Percentiles rank a stretch among this genome's conserved stretches.
Conservation (phyloP, 108 stramenopile species). For the Schizochytrium sp. region DNA sequence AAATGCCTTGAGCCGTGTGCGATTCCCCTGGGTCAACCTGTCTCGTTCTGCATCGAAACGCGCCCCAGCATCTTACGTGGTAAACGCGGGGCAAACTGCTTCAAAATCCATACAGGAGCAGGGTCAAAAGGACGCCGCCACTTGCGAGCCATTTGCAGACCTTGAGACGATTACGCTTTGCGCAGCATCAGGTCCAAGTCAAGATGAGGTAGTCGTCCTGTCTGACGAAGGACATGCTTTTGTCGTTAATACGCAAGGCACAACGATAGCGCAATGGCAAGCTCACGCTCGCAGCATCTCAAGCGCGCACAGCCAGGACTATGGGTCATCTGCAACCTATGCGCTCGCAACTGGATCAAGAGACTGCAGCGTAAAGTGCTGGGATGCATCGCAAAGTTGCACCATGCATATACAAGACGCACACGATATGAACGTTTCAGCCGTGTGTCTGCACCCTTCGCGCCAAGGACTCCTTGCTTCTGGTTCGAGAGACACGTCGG, state of each 20-base stretch:
- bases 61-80: too few relatives aligned
- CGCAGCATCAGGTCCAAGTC: neutral
- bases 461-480: neutral
- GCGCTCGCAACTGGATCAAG: neutral
- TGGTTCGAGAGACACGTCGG: neutral
- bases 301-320: neutral
- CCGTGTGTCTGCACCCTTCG: neutral
- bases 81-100: too few relatives aligned
- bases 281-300: neutral
- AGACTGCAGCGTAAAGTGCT: neutral
- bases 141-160: too few relatives aligned
- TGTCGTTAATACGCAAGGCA: neutral
- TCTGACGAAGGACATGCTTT: neutral
- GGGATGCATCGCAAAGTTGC: neutral
- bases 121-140: too few relatives aligned
- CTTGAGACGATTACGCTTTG: neutral
- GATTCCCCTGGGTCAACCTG: too few relatives aligned
- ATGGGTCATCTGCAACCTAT: neutral
- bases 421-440: neutral
- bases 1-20: too few relatives aligned
- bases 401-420: neutral
- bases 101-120: too few relatives aligned
- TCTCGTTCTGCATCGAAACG: too few relatives aligned
- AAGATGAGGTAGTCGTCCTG: neutral
- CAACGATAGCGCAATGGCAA: neutral